Evolutionary conservation across 768 basidiomycete species (phyloP).

Genomic region (Paxillus involutus): DNA sequence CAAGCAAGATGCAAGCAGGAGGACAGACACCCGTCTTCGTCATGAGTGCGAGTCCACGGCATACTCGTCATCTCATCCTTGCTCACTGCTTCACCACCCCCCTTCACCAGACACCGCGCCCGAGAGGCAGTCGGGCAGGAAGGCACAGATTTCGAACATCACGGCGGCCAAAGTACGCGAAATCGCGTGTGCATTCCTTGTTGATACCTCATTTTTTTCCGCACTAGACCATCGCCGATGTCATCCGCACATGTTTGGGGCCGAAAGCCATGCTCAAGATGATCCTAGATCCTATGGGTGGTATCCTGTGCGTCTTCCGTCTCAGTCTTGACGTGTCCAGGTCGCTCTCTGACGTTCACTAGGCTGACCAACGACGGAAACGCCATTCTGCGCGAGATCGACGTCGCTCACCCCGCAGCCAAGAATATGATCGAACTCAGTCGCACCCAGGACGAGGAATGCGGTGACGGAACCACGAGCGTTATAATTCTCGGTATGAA

Average conservation of each 20-base stretch:
- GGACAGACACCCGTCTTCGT: slow-evolving; percentile 82
- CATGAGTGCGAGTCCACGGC: slow-evolving; percentile 55
- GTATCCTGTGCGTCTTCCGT: slow-evolving; percentile 72
- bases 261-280: slow-evolving; percentile 99
- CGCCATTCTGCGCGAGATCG: slow-evolving; percentile 96
- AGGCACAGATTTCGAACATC: slow-evolving; percentile 96
- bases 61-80: not conserved
- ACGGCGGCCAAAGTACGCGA: slow-evolving; percentile 86
- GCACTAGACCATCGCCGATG: slow-evolving; percentile 90
- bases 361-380: slow-evolving; percentile 99
- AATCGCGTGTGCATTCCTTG: not conserved
- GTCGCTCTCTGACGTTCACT: slow-evolving; percentile 1
- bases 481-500: slow-evolving; percentile 92
- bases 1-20: slow-evolving; percentile 25
- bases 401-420: slow-evolving; percentile 97
- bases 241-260: slow-evolving; percentile 94
- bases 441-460: slow-evolving; percentile 97
- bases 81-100: slow-evolving; percentile 3
- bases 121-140: slow-evolving; percentile 90
- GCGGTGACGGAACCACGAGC: slow-evolving; percentile 97
- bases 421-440: slow-evolving; percentile 99
- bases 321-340: not conserved
- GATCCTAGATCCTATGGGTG: slow-evolving; percentile 99
- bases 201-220: slow-evolving; percentile 1
- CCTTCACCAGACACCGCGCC: slow-evolving; percentile 76